phyloP scores from a whole-genome alignment of 164 flowering plant species.

The Amborella trichopoda region DNA sequence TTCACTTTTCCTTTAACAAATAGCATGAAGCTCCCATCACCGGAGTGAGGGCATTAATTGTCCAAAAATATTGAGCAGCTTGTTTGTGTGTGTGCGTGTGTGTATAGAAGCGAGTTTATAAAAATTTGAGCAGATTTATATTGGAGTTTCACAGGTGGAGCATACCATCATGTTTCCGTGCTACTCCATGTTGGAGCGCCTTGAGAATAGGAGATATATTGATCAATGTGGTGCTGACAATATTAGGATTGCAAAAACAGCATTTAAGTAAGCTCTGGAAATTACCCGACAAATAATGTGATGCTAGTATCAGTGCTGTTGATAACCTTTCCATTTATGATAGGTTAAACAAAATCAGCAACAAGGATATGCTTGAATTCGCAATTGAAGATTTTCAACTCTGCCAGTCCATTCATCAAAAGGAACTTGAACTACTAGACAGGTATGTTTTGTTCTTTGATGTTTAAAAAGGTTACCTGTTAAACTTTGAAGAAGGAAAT shows the following conservation, averaged over 20 bases:
- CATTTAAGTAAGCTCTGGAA: conserved; percentile 19
- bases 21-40: too few species aligned
- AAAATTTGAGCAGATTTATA: neutral
- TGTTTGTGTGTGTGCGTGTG: too few species aligned
- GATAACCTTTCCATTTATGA: too few species aligned
- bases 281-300: too few species aligned
- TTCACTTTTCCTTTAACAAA: too few species aligned
- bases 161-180: conserved; percentile 17
- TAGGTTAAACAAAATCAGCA: conserved; percentile 30
- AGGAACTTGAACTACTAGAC: conserved; percentile 46
- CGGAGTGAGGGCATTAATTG: too few species aligned
- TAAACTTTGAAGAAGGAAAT: too few species aligned
- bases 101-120: too few species aligned
- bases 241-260: conserved; percentile 11
- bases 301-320: too few species aligned
- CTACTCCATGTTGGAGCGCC: conserved; percentile 18
- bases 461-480: too few species aligned
- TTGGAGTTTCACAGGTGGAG: conserved; percentile 35
- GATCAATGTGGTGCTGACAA: conserved; percentile 18
- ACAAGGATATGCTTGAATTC: conserved; percentile 23
- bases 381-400: conserved; percentile 47
- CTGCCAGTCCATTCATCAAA: conserved; percentile 32
- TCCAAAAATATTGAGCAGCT: too few species aligned
- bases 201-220: conserved; percentile 39
- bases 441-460: conserved; percentile 33